These are phyloP conservation scores for Tulasnella sp. DNA, from an alignment of 768 basidiomycete genomes.

Conservation along the genomic window DNA sequence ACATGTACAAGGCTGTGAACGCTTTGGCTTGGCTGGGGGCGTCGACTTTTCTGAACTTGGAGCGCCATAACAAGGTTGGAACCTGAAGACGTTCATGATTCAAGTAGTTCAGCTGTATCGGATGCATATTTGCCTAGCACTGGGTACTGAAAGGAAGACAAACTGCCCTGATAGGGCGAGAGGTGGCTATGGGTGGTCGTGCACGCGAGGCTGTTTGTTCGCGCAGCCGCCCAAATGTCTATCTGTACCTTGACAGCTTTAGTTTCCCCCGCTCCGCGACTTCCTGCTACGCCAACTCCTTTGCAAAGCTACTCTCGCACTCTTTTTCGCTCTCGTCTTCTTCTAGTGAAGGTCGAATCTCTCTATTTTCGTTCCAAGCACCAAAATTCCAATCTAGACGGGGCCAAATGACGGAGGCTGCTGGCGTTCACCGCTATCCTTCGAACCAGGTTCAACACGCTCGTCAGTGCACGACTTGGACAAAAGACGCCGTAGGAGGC, in stretches of 20 bases:
- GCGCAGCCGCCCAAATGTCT: not conserved
- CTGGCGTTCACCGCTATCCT: not conserved
- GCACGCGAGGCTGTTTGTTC: not conserved
- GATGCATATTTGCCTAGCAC: no score
- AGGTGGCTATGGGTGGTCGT: not conserved
- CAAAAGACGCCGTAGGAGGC: slow-evolving; percentile 46
- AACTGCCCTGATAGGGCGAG: not conserved
- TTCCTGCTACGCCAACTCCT: not conserved
- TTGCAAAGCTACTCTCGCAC: not conserved
- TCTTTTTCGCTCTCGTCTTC: not conserved
- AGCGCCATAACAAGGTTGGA: no score
- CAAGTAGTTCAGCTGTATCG: no score
- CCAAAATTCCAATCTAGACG: not conserved
- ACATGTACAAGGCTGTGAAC: not conserved
- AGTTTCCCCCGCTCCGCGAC: not conserved
- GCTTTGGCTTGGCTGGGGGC: no score
- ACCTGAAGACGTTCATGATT: no score
- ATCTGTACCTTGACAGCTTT: not conserved
- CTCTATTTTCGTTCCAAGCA: not conserved
- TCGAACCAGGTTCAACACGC: slow-evolving; percentile 4
- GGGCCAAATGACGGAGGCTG: not conserved
- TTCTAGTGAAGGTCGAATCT: not conserved
- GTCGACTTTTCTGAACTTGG: no score
- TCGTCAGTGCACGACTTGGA: slow-evolving; percentile 70
- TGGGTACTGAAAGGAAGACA: no score